Evolutionary conservation across 2,329 filamentous ascomycete genomes (phyloP).

Genomic region (Alternaria arborescens): DNA sequence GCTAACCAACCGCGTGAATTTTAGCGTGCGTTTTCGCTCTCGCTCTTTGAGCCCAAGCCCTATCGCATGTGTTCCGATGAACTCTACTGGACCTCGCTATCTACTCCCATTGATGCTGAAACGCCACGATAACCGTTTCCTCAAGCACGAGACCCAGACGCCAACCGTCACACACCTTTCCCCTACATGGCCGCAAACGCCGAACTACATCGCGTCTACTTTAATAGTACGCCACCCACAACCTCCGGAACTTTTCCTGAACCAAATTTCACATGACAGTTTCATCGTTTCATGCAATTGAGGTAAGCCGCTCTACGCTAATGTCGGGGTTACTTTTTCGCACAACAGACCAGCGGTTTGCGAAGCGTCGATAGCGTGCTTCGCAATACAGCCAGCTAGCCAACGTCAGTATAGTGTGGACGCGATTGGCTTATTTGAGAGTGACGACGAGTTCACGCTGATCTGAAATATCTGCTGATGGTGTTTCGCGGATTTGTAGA

Average conservation of each 20-base stretch:
- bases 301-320: constrained; percentile 7
- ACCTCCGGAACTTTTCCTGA: constrained; percentile 13
- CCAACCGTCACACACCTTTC: not conserved
- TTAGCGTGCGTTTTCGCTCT: not conserved
- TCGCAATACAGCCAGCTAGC: not conserved
- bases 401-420: not conserved
- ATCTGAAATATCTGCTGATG: not conserved
- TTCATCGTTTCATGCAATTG: not conserved
- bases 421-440: not conserved
- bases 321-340: constrained; percentile 1
- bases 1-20: not conserved
- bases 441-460: constrained; percentile 1
- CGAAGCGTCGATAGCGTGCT: constrained; percentile 2
- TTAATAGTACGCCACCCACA: constrained; percentile 1
- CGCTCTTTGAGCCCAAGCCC: not conserved
- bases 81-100: not conserved
- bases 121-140: not conserved
- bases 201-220: not conserved
- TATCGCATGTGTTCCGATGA: not conserved
- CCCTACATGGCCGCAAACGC: not conserved
- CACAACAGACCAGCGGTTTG: constrained; percentile 11
- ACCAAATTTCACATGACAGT: not conserved
- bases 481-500: constrained; percentile 7
- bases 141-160: not conserved
- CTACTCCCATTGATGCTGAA: not conserved